A percentile compares a stretch with the other conserved stretches of the same genome.
Conservation (phyloP, 164 flowering plant genomes). For the Protea cynaroides region DNA sequence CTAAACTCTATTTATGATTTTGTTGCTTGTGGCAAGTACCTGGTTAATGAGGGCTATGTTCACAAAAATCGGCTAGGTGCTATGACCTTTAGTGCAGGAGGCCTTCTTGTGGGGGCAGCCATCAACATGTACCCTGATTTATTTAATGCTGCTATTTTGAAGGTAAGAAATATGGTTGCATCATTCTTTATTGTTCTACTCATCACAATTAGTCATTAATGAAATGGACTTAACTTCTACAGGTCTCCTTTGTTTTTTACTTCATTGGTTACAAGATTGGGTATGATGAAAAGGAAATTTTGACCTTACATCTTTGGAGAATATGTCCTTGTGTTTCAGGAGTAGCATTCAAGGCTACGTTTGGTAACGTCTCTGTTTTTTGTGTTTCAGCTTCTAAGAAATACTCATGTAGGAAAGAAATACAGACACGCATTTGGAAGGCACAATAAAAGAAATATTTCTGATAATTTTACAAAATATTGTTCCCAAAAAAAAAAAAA, state of each 20-base stretch:
- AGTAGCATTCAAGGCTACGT: neutral
- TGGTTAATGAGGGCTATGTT: conserved; percentile 61
- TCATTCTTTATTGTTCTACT: neutral
- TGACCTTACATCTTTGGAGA: neutral
- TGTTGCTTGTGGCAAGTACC: conserved; percentile 62
- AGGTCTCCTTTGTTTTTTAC: neutral
- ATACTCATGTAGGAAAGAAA: no score
- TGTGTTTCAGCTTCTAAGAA: no score
- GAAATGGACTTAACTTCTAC: neutral
- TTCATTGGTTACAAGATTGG: neutral
- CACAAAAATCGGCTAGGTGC: conserved; percentile 54
- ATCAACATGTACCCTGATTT: conserved; percentile 61
- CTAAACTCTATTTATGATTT: conserved; percentile 73
- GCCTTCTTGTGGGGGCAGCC: conserved; percentile 74
- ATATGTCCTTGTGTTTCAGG: neutral
- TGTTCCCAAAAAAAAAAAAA: no score
- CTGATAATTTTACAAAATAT: no score
- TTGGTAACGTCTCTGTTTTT: no score
- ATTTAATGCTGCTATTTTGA: conserved; percentile 49
- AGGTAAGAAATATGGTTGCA: conserved; percentile 35
- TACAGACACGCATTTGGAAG: no score
- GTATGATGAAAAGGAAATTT: neutral
- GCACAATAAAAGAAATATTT: no score
- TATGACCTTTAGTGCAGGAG: conserved; percentile 81
- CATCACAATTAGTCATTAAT: neutral